Base-by-base conservation (phyloP, 495 filamentous ascomycete genomes). In the Trichoderma erinaceum region DNA sequence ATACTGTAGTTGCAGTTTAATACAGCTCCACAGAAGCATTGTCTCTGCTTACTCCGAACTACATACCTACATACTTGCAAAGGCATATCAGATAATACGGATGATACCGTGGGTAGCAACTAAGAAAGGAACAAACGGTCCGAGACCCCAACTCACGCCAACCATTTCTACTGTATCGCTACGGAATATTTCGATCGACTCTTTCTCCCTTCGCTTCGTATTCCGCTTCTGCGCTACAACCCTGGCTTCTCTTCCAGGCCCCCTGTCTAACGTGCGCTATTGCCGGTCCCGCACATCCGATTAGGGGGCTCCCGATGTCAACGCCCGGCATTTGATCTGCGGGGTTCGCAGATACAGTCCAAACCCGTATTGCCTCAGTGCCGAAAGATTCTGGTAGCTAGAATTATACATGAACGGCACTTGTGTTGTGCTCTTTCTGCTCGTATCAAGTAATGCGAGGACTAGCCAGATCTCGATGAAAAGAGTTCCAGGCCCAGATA, bases 121-220 rank as follows among this genome's bases (percentile, higher is more conserved):
- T 44, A 38, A 38, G 35, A 48, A 48, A 38, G 8, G 35, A 38
- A 38, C 5, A 38, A 38, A 38, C 8, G 3, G 35, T 38, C 35
- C 35, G 4, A 38, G 35, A 38, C n/a, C 32, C 6, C 3, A 35
- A 35, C 32, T 35, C 32, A 35, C 32, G 6, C 32, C 35, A 21
- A 25, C 21, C 21, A 23, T 21, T 21, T n/a, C n/a, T n/a, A n/a
- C n/a, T n/a, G n/a, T 21, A 52, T 52, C 48, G 48, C 56, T 61
- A 61, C 10, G 16, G 8, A 61, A 61, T 11, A 61, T 61, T 61
- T 61, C n/a, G 56, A 61, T 61, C 56, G 56, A 61, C 25, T 6
- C 29, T 61, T n/a, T n/a, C 56, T 25, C 25, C 56, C 56, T 18
- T 32, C 48, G 48, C 48, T 52, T 46, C 43, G 43, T 46, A 46